Conservation (phyloP, 2,329 filamentous ascomycete genomes). For the Colletotrichum aenigma region DNA sequence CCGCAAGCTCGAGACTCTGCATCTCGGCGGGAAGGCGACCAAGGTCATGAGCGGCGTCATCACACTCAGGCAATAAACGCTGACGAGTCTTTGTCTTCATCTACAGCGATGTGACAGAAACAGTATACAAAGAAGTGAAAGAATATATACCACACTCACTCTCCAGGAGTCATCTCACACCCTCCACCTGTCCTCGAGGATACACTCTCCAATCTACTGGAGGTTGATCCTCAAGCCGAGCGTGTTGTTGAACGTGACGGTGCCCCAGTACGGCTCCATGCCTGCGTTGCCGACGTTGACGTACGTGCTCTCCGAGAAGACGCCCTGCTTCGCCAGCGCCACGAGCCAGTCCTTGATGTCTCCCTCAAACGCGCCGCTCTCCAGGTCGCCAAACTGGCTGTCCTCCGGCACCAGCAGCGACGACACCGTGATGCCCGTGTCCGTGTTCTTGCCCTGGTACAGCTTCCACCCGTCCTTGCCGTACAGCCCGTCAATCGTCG, state of each 20-base stretch:
- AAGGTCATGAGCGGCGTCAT: conserved; percentile 18
- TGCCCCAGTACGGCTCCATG: conserved; percentile 27
- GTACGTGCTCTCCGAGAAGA: conserved; percentile 39
- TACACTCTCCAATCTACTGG: neutral
- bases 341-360: conserved; percentile 46
- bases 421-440: conserved; percentile 46
- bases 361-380: conserved; percentile 36
- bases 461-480: conserved; percentile 42
- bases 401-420: conserved; percentile 35
- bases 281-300: conserved; percentile 49
- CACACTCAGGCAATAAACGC: neutral
- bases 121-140: neutral
- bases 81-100: neutral
- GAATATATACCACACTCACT: neutral
- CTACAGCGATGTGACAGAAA: neutral
- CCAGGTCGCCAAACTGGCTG: conserved; percentile 32
- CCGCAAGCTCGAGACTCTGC: neutral
- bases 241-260: conserved; percentile 25
- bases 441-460: conserved; percentile 44
- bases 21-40: conserved; percentile 10
- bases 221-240: conserved; percentile 25
- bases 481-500: conserved; percentile 38
- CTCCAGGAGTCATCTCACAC: neutral
- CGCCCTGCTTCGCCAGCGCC: conserved; percentile 37
- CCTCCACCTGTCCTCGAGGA: no score